Evolutionary conservation across 257 asterid genomes (phyloP), one percentile per base, ranked within the genome.

Genomic region (Linaria vulgaris): DNA sequence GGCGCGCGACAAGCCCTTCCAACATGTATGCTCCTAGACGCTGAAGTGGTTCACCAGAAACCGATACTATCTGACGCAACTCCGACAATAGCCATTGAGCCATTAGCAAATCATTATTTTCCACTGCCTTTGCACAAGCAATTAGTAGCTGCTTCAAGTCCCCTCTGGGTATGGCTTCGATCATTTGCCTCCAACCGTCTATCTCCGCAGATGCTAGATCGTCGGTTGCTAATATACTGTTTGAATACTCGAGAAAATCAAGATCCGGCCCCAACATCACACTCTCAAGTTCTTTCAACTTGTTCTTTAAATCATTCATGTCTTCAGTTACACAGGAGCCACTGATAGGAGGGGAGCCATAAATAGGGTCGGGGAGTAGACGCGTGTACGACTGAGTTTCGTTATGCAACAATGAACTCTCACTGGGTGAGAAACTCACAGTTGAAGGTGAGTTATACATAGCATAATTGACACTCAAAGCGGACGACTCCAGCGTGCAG

Each of bases 21-120:
- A 90, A 68, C 86, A 88, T 78, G 79, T 90, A 90, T 0, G 96
- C 97, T 58, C 96, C 95, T 30, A 90, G 69, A 5, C 97, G 96
- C 71, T 88, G 96, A 27, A 88, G 59, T 0, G 97, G 97, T 27
- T 84, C 97, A 4, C 97, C 97, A 3, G 90, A 85, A 34, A 90
- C 95, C 0, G 97, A 90, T 45, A 90, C 97, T 71, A 82, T 61
- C 54, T 83, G 86, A 1, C 90, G 88, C 27, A 87, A 63, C 71
- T 87, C 94, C 0, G 94, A 83, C 72, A 87, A 83, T 13, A 87
- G 80, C 82, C 84, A 73, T 48, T 83, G 83, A 7, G 96, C 83
- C 76, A 73, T 83, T 53, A 79, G 44, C 9, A 74, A 15, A 50
- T 90, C 95, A 9, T 79, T 74, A 53, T 82, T 87, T 0, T 88